These are phyloP conservation scores for Nectriaceae sp. DNA, from an alignment of 2,329 filamentous ascomycete species.

Conservation along the genomic window DNA sequence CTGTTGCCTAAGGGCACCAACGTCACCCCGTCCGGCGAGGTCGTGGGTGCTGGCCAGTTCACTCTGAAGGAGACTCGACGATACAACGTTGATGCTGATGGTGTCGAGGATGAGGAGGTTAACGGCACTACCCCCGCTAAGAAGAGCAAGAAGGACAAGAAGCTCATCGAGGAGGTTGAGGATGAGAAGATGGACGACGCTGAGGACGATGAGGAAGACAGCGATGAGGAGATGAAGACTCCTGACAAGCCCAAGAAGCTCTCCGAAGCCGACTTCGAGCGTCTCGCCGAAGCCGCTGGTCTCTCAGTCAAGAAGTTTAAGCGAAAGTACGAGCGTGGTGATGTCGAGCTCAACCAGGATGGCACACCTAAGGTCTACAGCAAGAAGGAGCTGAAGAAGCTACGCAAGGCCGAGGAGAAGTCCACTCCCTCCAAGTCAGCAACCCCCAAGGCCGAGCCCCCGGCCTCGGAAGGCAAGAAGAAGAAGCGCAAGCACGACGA, in stretches of 20 bases:
- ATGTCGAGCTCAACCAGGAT: constrained; percentile 66
- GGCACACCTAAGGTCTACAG: constrained; percentile 68
- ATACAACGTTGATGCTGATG: constrained; percentile 95
- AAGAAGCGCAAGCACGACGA: constrained; percentile 77
- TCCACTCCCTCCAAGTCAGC: constrained; percentile 44
- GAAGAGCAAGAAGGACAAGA: constrained; percentile 42
- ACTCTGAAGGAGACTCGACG: constrained; percentile 89
- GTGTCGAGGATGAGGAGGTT: constrained; percentile 63
- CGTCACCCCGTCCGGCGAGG: constrained; percentile 73
- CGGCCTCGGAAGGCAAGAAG: constrained; percentile 40
- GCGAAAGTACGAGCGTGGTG: constrained; percentile 75
- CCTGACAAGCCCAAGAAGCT: constrained; percentile 45
- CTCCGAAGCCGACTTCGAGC: constrained; percentile 58
- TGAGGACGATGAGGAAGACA: constrained; percentile 40
- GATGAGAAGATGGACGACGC: constrained; percentile 49
- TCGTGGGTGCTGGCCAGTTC: constrained; percentile 71
- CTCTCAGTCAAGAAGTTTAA: constrained; percentile 76
- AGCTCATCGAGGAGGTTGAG: constrained; percentile 44
- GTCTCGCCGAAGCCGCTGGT: constrained; percentile 65
- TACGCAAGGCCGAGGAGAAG: constrained; percentile 61
- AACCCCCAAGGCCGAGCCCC: constrained; percentile 37
- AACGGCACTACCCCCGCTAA: constrained; percentile 38
- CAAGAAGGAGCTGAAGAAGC: constrained; percentile 78
- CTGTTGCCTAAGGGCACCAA: constrained; percentile 73
- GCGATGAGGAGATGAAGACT: constrained; percentile 33